These are phyloP conservation scores for Tulasnella sp. DNA, from an alignment of 768 basidiomycete genomes.

Conservation along the genomic window DNA sequence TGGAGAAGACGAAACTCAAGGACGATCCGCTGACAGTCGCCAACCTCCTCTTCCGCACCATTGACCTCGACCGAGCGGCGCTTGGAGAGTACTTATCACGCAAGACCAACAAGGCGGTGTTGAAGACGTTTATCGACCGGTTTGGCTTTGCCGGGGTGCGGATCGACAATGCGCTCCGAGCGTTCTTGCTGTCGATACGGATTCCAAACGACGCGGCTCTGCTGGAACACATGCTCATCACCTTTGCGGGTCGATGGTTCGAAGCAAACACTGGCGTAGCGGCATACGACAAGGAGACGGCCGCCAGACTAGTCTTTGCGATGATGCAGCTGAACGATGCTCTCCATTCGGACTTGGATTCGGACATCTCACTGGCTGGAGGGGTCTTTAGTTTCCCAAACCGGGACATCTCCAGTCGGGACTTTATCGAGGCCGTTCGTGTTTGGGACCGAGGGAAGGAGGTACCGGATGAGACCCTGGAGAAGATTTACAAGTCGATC, in stretches of 20 bases:
- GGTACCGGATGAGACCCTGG: constrained; percentile 74
- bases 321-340: constrained; percentile 88
- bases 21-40: constrained; percentile 76
- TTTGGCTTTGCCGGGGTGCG: constrained; percentile 84
- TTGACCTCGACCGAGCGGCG: constrained; percentile 78
- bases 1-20: constrained; percentile 58
- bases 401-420: constrained; percentile 67
- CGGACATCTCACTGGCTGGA: constrained; percentile 30
- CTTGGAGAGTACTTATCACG: constrained; percentile 84
- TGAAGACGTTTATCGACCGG: constrained; percentile 83
- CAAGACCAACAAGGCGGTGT: constrained; percentile 69
- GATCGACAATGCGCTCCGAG: constrained; percentile 86
- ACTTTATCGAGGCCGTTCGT: constrained; percentile 84
- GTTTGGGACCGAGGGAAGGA: constrained; percentile 70
- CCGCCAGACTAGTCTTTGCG: constrained; percentile 73
- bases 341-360: constrained; percentile 55
- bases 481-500: constrained; percentile 79
- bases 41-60: constrained; percentile 76
- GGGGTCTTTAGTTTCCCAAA: constrained; percentile 34
- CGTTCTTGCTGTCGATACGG: constrained; percentile 83
- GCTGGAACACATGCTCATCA: constrained; percentile 74
- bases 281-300: constrained; percentile 77
- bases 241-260: constrained; percentile 88
- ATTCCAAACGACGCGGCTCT: constrained; percentile 53
- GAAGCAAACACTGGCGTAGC: constrained; percentile 80